Evolutionary conservation across 2,329 filamentous ascomycete species (phyloP), one percentile per base, ranked within the genome.

Genomic region (Xylaria sp.): DNA sequence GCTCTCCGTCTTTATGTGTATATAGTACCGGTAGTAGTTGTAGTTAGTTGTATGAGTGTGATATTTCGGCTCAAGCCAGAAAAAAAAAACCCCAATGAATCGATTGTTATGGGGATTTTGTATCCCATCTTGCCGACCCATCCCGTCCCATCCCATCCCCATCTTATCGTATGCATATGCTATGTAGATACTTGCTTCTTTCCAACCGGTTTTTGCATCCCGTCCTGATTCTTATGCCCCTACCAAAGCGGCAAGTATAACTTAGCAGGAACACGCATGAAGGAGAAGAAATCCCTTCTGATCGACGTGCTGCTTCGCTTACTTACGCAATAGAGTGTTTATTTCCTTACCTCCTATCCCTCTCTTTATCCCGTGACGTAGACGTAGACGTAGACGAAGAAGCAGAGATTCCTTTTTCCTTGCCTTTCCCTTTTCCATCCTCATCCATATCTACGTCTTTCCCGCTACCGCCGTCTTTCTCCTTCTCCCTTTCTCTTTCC

Each of bases 401-500:
- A 15, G 22, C 36, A 31, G 53, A n/a, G 5, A 2, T 29, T 13
- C 17, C n/a, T 22, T 36, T 36, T 15, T 58, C 38, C 15, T 63
- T 61, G 20, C 55, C 62, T 55, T 53, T 58, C 51, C 63, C 58
- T 55, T 65, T 69, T 33, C 70, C 63, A 42, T 38, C 44, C 22
- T 53, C 53, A 3, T 61, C 61, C 10, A 27, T 25, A 29, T 50
- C 66, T 50, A 54, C 68, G 5, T 67, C 56, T 59, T 62, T 69
- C n/a, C 66, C 56, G 59, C 62, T 68, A 15, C 6, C 15, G 45
- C 25, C 9, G 9, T 72, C 67, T 54, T 47, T 62, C 29, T 50
- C 47, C 27, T 22, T n/a, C n/a, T 67, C 57, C 45, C 65, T 57
- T 11, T 70, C 69, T 11, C 64, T 62, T 47, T 73, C 71, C 11